Percentiles rank a stretch among this genome's conserved stretches.
These are phyloP conservation scores for Tricholoma flavovirens DNA, from an alignment of 768 basidiomycete genomes.

Conservation along the genomic window DNA sequence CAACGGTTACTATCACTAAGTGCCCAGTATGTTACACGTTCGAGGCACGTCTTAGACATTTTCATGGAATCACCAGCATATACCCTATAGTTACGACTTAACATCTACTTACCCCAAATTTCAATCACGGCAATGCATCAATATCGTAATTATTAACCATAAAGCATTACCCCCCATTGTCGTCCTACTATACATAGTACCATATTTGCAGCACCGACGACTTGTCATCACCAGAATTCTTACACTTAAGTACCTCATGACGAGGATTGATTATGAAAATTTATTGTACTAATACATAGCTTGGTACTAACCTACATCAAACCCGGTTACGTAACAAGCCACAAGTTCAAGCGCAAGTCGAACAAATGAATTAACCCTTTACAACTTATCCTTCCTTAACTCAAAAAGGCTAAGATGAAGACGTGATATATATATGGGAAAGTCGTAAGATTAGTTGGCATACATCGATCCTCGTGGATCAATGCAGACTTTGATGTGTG, in stretches of 20 bases:
- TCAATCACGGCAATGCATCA: too few relatives aligned
- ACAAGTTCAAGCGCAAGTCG: not conserved
- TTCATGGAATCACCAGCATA: constrained; percentile 2
- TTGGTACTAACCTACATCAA: too few relatives aligned
- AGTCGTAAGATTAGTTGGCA: not conserved
- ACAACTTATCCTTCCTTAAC: not conserved
- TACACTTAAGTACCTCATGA: too few relatives aligned
- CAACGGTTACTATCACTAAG: constrained; percentile 31
- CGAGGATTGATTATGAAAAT: too few relatives aligned
- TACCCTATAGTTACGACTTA: too few relatives aligned
- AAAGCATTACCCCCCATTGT: too few relatives aligned
- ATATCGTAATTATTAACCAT: not conserved
- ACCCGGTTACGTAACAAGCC: too few relatives aligned
- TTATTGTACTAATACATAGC: too few relatives aligned
- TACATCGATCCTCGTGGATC: not conserved
- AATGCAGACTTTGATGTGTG: not conserved
- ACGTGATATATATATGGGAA: not conserved
- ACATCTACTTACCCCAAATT: too few relatives aligned
- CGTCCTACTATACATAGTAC: too few relatives aligned
- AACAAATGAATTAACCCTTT: not conserved
- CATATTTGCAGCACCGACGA: too few relatives aligned
- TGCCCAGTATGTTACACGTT: constrained; percentile 1
- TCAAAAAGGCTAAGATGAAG: not conserved
- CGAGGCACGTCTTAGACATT: constrained; percentile 2
- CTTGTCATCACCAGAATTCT: too few relatives aligned